A percentile compares a stretch with the other conserved stretches of the same genome.
phyloP scores from a whole-genome alignment of 2,329 filamentous ascomycete species.

The Fusarium euwallaceae region DNA sequence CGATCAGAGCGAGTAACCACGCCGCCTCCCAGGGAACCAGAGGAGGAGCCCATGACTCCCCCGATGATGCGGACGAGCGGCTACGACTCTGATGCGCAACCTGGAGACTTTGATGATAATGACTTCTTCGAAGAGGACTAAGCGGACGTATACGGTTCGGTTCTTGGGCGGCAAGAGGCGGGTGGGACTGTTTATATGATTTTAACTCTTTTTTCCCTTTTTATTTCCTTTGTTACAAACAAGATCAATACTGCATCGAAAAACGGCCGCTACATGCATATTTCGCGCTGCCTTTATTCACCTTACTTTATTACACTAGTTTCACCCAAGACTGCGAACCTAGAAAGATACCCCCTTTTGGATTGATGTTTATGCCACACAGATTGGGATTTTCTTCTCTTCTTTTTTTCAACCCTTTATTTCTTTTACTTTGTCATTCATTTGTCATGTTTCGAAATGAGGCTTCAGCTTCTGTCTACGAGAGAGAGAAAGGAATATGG shows the following conservation, averaged over 20 bases:
- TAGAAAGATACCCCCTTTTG: constrained; percentile 60
- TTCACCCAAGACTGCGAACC: constrained; percentile 51
- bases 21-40: constrained; percentile 55
- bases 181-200: constrained; percentile 13
- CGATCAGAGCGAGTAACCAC: constrained; percentile 45
- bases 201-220: constrained; percentile 35
- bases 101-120: constrained; percentile 70
- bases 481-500: constrained; percentile 4
- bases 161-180: constrained; percentile 10
- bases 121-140: constrained; percentile 69
- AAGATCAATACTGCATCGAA: constrained; percentile 32
- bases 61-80: constrained; percentile 71
- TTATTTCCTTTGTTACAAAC: constrained; percentile 48
- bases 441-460: constrained; percentile 20
- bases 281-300: constrained; percentile 25
- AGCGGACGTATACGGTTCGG: constrained; percentile 16
- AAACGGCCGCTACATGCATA: constrained; percentile 42
- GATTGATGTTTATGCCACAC: constrained; percentile 49
- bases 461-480: constrained; percentile 5
- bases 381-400: constrained; percentile 42
- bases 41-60: constrained; percentile 66
- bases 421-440: constrained; percentile 25
- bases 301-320: constrained; percentile 43
- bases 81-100: constrained; percentile 73
- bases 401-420: constrained; percentile 20